Conservation (phyloP, 805 yeast species). For the Saturnispora quitensis region DNA sequence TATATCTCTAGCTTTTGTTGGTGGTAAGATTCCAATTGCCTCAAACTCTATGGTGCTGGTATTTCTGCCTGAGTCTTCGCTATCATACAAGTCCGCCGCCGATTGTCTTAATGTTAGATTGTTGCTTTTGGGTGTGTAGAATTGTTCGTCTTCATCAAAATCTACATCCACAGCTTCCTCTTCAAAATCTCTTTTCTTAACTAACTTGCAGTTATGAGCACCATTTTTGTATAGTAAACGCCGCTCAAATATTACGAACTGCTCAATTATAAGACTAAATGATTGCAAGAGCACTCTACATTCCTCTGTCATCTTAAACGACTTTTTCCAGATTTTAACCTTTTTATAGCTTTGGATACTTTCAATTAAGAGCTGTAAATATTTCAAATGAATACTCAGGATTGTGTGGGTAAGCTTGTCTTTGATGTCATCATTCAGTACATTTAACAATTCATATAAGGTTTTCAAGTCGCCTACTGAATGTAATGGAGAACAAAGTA, state of each 20-base stretch:
- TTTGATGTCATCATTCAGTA: neutral
- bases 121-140: neutral
- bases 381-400: neutral
- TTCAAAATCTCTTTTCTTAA: neutral
- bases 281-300: conserved; percentile 5
- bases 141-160: neutral
- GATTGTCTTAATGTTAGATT: neutral
- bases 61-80: neutral
- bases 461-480: neutral
- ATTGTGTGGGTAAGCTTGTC: neutral
- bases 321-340: neutral
- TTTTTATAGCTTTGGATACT: neutral
- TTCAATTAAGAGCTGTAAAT: neutral
- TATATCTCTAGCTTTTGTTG: neutral
- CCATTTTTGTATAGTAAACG: neutral
- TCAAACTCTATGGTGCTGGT: neutral
- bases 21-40: neutral
- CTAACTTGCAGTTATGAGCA: neutral
- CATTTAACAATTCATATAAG: neutral
- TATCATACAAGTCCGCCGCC: neutral
- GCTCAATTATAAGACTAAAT: neutral
- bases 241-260: neutral
- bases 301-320: neutral
- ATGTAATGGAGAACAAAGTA: conserved; percentile 2
- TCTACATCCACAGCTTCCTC: neutral